Conservation (phyloP, 768 basidiomycete species). For the Terana coerulea region DNA sequence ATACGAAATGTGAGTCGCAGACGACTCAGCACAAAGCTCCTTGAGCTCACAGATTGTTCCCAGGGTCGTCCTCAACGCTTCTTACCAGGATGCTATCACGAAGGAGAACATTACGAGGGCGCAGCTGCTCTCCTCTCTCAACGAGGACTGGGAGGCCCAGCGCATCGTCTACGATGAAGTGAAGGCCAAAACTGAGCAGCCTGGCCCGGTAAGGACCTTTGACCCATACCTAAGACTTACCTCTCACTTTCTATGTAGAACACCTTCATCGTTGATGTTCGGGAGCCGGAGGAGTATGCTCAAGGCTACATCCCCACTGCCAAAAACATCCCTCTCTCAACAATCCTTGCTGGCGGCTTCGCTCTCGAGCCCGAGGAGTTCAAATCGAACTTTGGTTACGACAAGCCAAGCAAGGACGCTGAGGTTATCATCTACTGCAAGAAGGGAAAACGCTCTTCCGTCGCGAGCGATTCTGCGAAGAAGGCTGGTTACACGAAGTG, state of each 20-base stretch:
- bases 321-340: neutral
- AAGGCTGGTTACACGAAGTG: slow-evolving; percentile 1
- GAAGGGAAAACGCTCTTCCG: slow-evolving; percentile 4
- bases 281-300: neutral
- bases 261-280: slow-evolving; percentile 1
- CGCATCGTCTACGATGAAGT: neutral
- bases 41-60: no score
- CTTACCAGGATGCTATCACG: no score
- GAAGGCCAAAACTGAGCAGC: neutral
- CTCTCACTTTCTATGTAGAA: neutral
- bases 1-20: no score
- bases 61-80: no score
- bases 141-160: neutral
- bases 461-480: slow-evolving; percentile 1
- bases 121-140: neutral
- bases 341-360: neutral
- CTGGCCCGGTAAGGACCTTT: neutral
- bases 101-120: no score
- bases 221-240: neutral
- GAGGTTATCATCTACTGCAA: slow-evolving; percentile 6
- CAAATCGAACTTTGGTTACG: neutral
- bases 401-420: neutral
- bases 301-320: neutral
- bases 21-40: no score
- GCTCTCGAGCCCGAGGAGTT: neutral